phyloP scores from a whole-genome alignment of 2,329 filamentous ascomycete genomes.

The Colletotrichum musae region DNA sequence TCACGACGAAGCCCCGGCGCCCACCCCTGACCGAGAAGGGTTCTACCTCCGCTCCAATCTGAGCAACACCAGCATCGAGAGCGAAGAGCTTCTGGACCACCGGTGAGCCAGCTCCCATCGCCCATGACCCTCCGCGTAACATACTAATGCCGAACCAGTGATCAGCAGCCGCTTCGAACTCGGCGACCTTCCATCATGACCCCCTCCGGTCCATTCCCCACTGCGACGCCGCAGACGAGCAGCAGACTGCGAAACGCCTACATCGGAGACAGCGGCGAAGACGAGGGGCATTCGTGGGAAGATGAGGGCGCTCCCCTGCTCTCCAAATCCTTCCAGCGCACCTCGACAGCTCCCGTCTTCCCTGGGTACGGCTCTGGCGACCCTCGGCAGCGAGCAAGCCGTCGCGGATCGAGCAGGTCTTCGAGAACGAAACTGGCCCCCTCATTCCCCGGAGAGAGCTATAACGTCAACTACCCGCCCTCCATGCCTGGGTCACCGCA shows the following conservation, averaged over 20 bases:
- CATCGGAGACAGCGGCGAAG: conserved; percentile 59
- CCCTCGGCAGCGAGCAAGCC: conserved; percentile 51
- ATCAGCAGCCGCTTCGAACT: conserved; percentile 74
- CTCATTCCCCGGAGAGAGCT: conserved; percentile 59
- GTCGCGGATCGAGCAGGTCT: conserved; percentile 65
- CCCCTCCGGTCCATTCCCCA: conserved; percentile 50
- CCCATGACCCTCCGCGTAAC: conserved; percentile 33
- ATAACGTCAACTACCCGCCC: conserved; percentile 78
- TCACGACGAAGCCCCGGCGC: conserved; percentile 52
- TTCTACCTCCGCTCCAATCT: conserved; percentile 72
- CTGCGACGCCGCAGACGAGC: conserved; percentile 38
- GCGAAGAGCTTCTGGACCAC: conserved; percentile 89
- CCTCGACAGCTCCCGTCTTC: conserved; percentile 41
- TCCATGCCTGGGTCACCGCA: conserved; percentile 75
- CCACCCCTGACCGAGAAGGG: conserved; percentile 52
- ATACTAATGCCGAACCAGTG: conserved; percentile 54
- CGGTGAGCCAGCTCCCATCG: conserved; percentile 64
- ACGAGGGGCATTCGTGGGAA: conserved; percentile 56
- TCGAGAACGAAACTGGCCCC: conserved; percentile 61
- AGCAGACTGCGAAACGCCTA: conserved; percentile 47
- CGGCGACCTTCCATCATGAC: conserved; percentile 70
- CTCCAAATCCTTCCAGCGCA: conserved; percentile 56
- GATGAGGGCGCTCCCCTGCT: conserved; percentile 71
- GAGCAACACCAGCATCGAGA: conserved; percentile 91
- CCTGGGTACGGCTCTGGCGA: conserved; percentile 40